Conservation (phyloP, 495 filamentous ascomycete genomes). For the Aspergillus indologenus region DNA sequence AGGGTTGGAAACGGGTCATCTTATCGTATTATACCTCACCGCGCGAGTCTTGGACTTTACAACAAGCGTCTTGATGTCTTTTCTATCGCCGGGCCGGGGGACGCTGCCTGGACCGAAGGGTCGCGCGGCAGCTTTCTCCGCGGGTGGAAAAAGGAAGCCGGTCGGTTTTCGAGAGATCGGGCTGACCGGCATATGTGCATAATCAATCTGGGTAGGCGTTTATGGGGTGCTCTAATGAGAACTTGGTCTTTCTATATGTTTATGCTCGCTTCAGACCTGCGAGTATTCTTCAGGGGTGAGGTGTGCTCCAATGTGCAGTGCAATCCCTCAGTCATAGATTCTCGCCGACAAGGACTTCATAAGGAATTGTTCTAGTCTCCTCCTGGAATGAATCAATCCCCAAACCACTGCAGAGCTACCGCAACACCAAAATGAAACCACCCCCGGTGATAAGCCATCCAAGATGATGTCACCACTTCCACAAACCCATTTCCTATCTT, state of each 20-base stretch:
- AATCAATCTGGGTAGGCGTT: conserved; percentile 8
- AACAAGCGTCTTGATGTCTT: background rate
- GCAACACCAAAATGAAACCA: background rate
- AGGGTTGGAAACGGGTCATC: background rate
- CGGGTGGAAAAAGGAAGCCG: background rate
- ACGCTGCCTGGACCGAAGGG: background rate
- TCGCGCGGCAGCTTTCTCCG: background rate
- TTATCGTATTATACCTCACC: background rate
- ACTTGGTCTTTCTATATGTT: background rate
- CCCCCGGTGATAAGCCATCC: background rate
- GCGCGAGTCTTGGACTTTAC: background rate
- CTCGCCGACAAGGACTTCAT: too few species aligned
- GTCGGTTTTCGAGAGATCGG: background rate
- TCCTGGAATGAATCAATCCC: too few species aligned
- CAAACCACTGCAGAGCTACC: too few species aligned
- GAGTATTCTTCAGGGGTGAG: too few species aligned
- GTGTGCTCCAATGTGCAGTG: too few species aligned
- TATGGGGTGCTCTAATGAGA: conserved; percentile 3
- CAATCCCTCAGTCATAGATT: background rate
- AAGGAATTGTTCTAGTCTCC: too few species aligned
- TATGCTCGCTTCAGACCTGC: background rate
- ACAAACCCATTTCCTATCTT: background rate
- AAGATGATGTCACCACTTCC: conserved; percentile 1
- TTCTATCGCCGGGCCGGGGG: background rate
- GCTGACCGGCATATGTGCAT: conserved; percentile 5